These are phyloP conservation scores for Globisporangium spiculum DNA, from an alignment of 352 stramenopile species.

Conservation along the genomic window DNA sequence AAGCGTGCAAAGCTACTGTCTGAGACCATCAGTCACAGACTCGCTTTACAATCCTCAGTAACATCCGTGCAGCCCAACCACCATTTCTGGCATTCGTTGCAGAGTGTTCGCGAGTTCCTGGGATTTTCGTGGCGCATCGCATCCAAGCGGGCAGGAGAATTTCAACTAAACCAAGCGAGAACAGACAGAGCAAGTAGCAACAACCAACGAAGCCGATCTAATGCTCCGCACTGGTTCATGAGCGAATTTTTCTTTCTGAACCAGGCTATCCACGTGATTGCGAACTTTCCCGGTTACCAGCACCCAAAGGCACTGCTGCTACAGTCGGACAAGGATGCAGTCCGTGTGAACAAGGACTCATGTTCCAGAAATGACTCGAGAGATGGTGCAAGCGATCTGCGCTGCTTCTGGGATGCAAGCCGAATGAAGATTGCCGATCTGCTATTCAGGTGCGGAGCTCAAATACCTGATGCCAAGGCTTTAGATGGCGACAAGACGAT, in stretches of 20 bases:
- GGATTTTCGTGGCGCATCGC: conserved; percentile 41
- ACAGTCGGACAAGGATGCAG: not conserved
- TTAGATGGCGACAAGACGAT: not conserved
- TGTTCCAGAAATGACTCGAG: not conserved
- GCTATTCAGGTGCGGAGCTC: not conserved
- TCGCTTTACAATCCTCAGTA: not conserved
- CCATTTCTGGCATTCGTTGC: conserved; percentile 21
- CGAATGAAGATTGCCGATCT: conserved; percentile 12
- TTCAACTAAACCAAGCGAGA: not conserved
- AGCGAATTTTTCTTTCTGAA: conserved; percentile 47
- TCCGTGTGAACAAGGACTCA: not conserved
- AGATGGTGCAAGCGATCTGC: conserved; percentile 3
- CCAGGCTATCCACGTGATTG: conserved; percentile 24
- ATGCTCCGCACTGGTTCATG: conserved; percentile 27
- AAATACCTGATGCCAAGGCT: not conserved
- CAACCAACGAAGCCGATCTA: not conserved
- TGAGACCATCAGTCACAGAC: conserved; percentile 20
- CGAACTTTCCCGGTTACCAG: conserved; percentile 4
- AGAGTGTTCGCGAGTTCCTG: conserved; percentile 40
- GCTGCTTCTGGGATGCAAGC: conserved; percentile 12
- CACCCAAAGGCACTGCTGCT: not conserved
- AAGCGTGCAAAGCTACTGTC: conserved; percentile 24
- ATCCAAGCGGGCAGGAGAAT: conserved; percentile 24
- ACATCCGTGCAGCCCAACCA: not conserved
- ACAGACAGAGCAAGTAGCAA: not conserved